Evolutionary conservation across 2,329 filamentous ascomycete species (phyloP), one percentile per base, ranked within the genome.

Genomic region (Aspergillus terreus): DNA sequence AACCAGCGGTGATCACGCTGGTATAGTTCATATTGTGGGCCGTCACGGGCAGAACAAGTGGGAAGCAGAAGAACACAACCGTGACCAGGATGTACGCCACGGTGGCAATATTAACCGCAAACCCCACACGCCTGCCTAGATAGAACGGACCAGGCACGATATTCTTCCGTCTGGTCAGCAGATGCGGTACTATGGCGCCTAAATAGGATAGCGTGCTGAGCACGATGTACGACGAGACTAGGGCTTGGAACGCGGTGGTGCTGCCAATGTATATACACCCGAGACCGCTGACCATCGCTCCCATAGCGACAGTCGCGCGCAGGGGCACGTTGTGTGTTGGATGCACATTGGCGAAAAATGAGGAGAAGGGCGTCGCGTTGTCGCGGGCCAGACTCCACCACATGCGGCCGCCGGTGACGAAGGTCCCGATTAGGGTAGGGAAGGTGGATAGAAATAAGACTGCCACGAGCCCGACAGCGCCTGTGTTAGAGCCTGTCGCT

Each of bases 231-330:
- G 75, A 78, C 9, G 82, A 82, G 6, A 87, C 80, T 23, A 88
- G 81, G 0, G 85, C 85, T 40, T 81, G 79, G 69, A 88, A 89
- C 0, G 86, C 86, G 0, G 83, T 85, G 1, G 76, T 78, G 53
- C 76, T 83, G n/a, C 81, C 85, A 1, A 88, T 77, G 57, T 87
- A 87, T 42, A 88, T 83, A 40, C 75, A 76, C 0, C 83, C 84
- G 0, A 88, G 72, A 3, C 84, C 64, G 0, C 82, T 82, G 21
- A 78, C 78, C 49, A 78, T 67, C 38, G 70, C 55, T 4, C 74
- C 69, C 71, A 77, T 79, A 7, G 75, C 70, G 1, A 85, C 50
- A 0, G 80, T 83, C 0, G 82, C 79, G 55, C 81, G 78, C 54
- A 82, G 76, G 0, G 83, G 82, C 50, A 78, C 80, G 10, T 76